Base-by-base conservation (phyloP, 78 protist species). In the Polysphondylium violaceum region DNA sequence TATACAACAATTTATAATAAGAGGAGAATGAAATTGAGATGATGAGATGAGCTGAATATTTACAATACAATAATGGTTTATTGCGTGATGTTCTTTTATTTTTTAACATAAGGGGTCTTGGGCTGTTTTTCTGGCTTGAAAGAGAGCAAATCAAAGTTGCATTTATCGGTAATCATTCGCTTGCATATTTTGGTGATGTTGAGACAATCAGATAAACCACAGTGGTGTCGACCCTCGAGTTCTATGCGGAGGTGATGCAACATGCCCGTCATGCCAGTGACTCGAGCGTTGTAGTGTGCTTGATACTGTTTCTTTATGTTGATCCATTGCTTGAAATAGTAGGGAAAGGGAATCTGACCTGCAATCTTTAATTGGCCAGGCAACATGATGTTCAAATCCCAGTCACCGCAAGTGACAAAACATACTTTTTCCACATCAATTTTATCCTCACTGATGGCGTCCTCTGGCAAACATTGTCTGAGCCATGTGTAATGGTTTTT, bases 211-310 rank as follows among this genome's bases (percentile, higher is more conserved):
- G 83, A 87, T 8, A 92, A 21, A 35, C 96, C 96, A 47, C 69
- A 44, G 35, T 94, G 96, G 40, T 73, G 93, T 31, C 96, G 36
- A 29, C 96, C 96, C 17, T 74, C 95, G 35, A 87, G 35, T 21
- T n/a, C 2, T 0, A 94, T 40, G 2, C 53, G 40, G 4, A 90
- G 21, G 17, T 41, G n/a, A 1, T 40, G 6, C 2, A 94, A 58
- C 87, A 94, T 71, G 2, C n/a, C 29, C 0, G 68, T 27, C 89
- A 94, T 90, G 16, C 93, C 86, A 43, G 23, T n/a, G 5, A 64
- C 41, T 1, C 36, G 50, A 3, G 6, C 4, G 14, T 43, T 31
- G 27, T 61, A 67, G 29, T 27, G 16, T 1, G 1, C 2, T 21
- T 17, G 33, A 27, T 51, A 47, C 2, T n/a, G 35, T 43, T 68